Evolutionary conservation across 805 yeast genomes (phyloP), one percentile per base, ranked within the genome.

Genomic region (Starmera amethionina): DNA sequence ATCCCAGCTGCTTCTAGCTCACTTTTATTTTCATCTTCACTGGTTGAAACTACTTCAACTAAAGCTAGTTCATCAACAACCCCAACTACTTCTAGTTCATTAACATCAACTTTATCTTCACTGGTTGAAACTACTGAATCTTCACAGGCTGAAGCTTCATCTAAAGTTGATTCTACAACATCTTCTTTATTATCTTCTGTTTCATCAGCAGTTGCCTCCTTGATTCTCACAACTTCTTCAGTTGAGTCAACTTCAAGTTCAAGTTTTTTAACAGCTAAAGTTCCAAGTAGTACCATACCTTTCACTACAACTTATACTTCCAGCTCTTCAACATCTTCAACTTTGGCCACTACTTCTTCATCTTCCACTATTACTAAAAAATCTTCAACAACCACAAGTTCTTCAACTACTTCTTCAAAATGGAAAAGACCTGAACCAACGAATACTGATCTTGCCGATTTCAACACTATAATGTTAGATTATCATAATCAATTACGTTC

Each of bases 401-500:
- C 44, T 33, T 45, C 47, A 45, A 45, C 43, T 39, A 49, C 37
- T 41, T 33, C 42, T 19, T 33, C 45, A 31, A 42, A 34, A 34
- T 46, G 52, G 32, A 45, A 43, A 42, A 50, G 55, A 49, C 35
- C 43, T 18, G 32, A 53, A 37, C 54, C 54, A 36, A 14, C 40
- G 37, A 35, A 47, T 22, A 40, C 48, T 14, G 32, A 31, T 10
- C 39, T 45, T 16, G 18, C 48, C 30, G 40, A 55, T 41, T 63
- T 70, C 42, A 68, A 70, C 25, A 49, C 54, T 44, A 51, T 58
- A 28, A 62, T 75, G 32, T 60, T 77, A 47, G 63, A 61, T 36
- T 70, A 65, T 36, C 81, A 76, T 56, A 79, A 78, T 55, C 42
- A 43, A 14, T 59, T 67, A 50, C 67, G 83, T 62, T 65, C 73